Percentiles rank a stretch among this genome's conserved stretches.
These are phyloP conservation scores for Petunia secreta DNA, from an alignment of 257 asterid genomes.

Conservation along the genomic window DNA sequence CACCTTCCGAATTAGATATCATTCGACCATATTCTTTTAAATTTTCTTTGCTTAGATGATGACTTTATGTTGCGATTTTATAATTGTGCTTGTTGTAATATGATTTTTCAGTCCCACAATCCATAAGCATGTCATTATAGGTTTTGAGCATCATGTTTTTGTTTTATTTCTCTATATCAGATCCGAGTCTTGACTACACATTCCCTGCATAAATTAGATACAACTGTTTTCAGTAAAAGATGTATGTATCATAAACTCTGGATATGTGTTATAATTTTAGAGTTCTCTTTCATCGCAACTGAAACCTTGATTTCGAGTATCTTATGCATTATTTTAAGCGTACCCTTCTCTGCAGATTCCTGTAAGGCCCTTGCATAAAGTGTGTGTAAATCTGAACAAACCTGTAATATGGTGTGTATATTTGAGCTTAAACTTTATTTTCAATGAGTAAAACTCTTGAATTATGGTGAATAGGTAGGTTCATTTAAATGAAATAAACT, in stretches of 20 bases:
- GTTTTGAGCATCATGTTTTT: neutral
- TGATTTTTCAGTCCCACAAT: neutral
- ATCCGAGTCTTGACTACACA: neutral
- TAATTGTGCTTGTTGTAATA: neutral
- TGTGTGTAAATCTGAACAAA: neutral
- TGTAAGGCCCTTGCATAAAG: neutral
- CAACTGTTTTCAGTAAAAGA: neutral
- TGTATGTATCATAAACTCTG: neutral
- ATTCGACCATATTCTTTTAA: neutral
- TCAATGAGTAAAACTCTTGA: neutral
- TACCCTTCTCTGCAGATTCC: neutral
- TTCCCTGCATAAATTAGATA: neutral
- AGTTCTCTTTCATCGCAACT: conserved; percentile 2
- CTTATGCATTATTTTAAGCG: neutral
- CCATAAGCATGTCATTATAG: neutral
- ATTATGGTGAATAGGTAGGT: conserved; percentile 14
- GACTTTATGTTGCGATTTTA: neutral
- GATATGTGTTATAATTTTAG: neutral
- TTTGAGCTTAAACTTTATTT: conserved; percentile 9
- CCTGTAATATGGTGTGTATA: neutral
- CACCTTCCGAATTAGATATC: conserved; percentile 6
- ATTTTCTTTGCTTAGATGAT: neutral
- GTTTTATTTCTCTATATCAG: neutral
- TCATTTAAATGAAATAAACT: neutral
- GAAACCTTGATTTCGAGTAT: neutral